Evolutionary conservation across 192 early-diverging fungal species (phyloP), one percentile per base, ranked within the genome.

Genomic region (Chytriomyces hyalinus): DNA sequence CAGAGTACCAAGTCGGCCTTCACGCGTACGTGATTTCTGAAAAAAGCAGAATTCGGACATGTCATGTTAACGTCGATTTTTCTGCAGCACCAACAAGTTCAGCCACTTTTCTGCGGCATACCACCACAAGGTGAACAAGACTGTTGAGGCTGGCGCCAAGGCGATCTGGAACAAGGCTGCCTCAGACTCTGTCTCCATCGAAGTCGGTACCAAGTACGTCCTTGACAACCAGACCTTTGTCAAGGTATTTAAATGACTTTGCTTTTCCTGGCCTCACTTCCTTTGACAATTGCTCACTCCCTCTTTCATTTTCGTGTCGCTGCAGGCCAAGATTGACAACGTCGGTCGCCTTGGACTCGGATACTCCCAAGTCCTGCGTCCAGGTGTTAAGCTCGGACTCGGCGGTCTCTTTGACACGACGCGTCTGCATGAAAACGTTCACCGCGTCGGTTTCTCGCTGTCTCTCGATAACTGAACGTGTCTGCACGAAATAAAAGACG

Each of bases 121-220:
- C 93, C 97, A 93, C 93, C 98, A 99, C 90, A 93, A 94, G 76
- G 94, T 99, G 70, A 93, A 89, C 82, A 66, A 88, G 73, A 90
- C 92, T 65, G 91, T 98, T 80, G 96, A 99, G 87, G 96, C 96
- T 73, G 96, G 95, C 83, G 97, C 92, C 73, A 93, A 93, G 81
- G 96, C 97, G 69, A 87, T 92, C 77, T 99, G 95, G 92, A 89
- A 92, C 84, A 91, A 90, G 86, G 87, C 89, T 80, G 83, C 89
- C 63, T 87, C 90, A 77, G 81, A 83, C 64, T 80, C 85, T 74
- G 93, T 94, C 80, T 85, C 90, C 76, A 88, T 97, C 11, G 97
- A 98, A 87, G 90, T 97, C 73, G 97, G 94, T 80, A 91, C 95
- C 87, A 97, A 97, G 91, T 94, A 94, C 87, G 84, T 89, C 74